Evolutionary conservation across 2,329 filamentous ascomycete species (phyloP).

Genomic region (Teratosphaeria destructans): DNA sequence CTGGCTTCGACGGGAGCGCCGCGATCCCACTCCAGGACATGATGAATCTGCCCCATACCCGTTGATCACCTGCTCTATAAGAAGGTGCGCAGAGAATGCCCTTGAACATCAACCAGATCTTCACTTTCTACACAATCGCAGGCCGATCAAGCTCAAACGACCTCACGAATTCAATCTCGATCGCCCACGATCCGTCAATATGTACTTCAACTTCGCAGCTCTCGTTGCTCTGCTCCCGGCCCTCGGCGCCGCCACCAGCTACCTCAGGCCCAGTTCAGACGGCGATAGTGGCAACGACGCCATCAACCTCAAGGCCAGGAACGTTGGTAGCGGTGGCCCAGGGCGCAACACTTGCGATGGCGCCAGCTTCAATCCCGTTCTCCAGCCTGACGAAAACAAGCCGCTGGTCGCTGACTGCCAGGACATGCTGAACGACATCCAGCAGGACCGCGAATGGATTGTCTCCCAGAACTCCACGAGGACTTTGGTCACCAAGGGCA

Average conservation of each 20-base stretch:
- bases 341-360: not conserved
- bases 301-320: not conserved
- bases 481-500: not conserved
- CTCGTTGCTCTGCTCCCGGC: not conserved
- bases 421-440: not conserved
- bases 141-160: not conserved
- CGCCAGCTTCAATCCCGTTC: not conserved
- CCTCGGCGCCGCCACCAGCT: not conserved
- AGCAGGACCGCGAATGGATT: not conserved
- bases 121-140: not conserved
- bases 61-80: not conserved
- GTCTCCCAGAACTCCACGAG: not conserved
- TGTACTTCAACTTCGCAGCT: not conserved
- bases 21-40: not conserved
- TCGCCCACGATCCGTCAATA: not conserved
- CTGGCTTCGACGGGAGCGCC: not conserved
- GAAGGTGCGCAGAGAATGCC: not conserved
- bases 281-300: not conserved
- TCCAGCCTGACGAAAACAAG: not conserved
- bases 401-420: not conserved
- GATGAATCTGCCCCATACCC: not conserved
- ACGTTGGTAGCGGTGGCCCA: not conserved
- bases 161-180: not conserved
- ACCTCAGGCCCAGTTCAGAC: not conserved
- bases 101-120: not conserved